Conservation (phyloP, 306 rosid species). For the Lotus japonicus region DNA sequence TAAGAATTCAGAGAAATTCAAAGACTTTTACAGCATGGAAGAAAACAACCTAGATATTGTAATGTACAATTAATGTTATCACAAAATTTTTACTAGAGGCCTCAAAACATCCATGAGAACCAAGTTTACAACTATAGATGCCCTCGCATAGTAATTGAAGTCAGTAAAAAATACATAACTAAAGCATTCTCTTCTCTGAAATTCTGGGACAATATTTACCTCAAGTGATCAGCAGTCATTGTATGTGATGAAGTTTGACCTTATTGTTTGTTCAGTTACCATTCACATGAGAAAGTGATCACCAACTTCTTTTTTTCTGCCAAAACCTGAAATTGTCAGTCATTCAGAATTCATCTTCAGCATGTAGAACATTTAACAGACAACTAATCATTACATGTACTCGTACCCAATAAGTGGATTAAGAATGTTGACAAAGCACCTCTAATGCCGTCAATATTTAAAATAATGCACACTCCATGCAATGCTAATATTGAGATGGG, state of each 20-base stretch:
- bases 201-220: slow-evolving; percentile 57
- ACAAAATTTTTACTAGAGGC: not conserved
- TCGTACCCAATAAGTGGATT: not conserved
- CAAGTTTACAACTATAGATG: slow-evolving; percentile 33
- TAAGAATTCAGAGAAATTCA: not conserved
- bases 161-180: slow-evolving; percentile 20
- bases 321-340: slow-evolving; percentile 52
- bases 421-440: not conserved
- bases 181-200: slow-evolving; percentile 23
- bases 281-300: slow-evolving; percentile 29
- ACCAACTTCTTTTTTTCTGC: slow-evolving; percentile 27
- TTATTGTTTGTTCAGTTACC: slow-evolving; percentile 38
- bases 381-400: not conserved
- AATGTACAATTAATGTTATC: slow-evolving; percentile 16
- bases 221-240: slow-evolving; percentile 42
- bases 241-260: slow-evolving; percentile 31
- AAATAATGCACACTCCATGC: not conserved
- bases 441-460: slow-evolving; percentile 9
- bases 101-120: slow-evolving; percentile 26
- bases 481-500: not conserved
- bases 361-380: not conserved
- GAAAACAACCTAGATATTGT: slow-evolving; percentile 5
- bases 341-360: slow-evolving; percentile 25
- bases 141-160: slow-evolving; percentile 29
- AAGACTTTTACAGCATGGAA: not conserved